Evolutionary conservation across 2,329 filamentous ascomycete species (phyloP), one percentile per base, ranked within the genome.

Genomic region (Ascochyta viciae-villosae): DNA sequence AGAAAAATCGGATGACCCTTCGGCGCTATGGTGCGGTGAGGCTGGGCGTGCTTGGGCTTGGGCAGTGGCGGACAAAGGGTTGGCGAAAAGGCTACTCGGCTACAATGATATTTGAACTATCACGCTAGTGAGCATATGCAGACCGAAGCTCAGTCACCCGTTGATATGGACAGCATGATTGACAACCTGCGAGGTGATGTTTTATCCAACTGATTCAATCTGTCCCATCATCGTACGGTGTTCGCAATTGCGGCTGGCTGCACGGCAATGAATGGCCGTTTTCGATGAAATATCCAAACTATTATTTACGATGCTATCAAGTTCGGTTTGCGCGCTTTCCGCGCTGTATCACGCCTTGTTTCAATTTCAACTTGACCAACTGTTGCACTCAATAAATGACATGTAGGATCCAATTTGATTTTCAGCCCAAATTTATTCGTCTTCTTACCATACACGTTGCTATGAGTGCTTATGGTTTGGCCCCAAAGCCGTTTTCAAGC

Each of bases 1-100:
- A 38, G 81, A 83, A 57, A 79, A 79, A 67, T 81, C 78, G 29
- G 78, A 81, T 23, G 77, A 82, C 31, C 79, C 81, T 6, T 81
- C 80, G 27, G 76, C 77, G 5, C 67, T 85, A 27, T 83, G 81
- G 70, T 81, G 79, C 49, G 80, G 80, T 29, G 80, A 81, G 58
- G 79, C 80, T 43, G 79, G 80, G 15, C 69, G 80, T 33, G 79
- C 80, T 23, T 82, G 80, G 80, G 77, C 75, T 23, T 82, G 79
- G 79, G 77, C 78, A 22, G 70, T 78, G 35, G 76, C 75, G 7
- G 76, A 83, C 56, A 77, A 77, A 62, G 73, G 74, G 3, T 55
- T 82, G 49, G 72, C 77, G 47, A 82, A 80, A 69, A 72, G 77
- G 29, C 74, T 81, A 39, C 66, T 83, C 48, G 81, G 80, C 6